A percentile compares a stretch with the other conserved stretches of the same genome.
Conservation (phyloP, 257 asterid species). For the Salvia miltiorrhiza region DNA sequence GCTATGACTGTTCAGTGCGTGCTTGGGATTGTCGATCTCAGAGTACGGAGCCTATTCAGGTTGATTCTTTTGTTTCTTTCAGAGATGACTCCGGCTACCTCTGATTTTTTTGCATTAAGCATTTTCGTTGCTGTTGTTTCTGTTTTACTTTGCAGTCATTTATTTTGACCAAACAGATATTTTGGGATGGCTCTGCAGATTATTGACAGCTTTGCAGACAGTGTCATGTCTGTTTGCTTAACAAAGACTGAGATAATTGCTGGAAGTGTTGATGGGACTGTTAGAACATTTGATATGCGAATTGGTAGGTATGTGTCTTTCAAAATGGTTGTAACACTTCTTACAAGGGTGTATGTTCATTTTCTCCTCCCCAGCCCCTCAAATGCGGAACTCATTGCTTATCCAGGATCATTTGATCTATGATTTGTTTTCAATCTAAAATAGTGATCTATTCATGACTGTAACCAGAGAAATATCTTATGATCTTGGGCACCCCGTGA, state of each 20-base stretch:
- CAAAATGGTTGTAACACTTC: not conserved
- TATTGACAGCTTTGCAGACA: constrained; percentile 69
- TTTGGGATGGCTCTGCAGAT: constrained; percentile 46
- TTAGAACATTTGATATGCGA: constrained; percentile 91
- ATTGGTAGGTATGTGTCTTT: constrained; percentile 79
- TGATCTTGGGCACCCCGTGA: constrained; percentile 84
- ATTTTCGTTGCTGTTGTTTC: constrained; percentile 1
- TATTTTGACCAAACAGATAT: not conserved
- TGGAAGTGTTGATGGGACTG: constrained; percentile 98
- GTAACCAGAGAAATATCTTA: constrained; percentile 76
- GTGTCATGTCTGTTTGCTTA: constrained; percentile 89
- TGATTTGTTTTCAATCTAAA: constrained; percentile 17
- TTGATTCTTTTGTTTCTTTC: constrained; percentile 14
- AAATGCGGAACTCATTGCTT: not conserved
- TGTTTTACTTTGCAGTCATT: not conserved
- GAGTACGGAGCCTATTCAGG: constrained; percentile 96
- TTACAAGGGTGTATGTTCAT: not conserved
- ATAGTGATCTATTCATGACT: constrained; percentile 24
- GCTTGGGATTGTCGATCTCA: constrained; percentile 98
- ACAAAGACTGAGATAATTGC: constrained; percentile 89
- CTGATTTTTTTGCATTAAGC: not conserved
- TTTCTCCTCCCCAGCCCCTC: not conserved
- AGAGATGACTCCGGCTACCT: not conserved
- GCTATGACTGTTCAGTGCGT: constrained; percentile 89
- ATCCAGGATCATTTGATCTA: constrained; percentile 1